Evolutionary conservation across 768 basidiomycete species (phyloP).

Genomic region (Terana coerulea): DNA sequence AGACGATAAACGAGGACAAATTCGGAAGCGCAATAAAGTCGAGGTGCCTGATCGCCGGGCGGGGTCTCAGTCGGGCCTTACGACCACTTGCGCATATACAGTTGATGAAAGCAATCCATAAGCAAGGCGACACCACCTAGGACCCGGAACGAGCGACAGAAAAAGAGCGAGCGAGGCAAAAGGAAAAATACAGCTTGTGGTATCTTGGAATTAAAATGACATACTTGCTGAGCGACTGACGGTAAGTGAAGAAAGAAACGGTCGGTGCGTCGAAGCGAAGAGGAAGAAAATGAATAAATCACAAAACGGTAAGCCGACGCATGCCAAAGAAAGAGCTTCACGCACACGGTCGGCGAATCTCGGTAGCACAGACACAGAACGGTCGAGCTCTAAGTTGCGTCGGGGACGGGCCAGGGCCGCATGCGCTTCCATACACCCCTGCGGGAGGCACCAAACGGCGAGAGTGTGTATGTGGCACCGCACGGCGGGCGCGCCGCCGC

Average conservation of each 20-base stretch:
- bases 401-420: neutral
- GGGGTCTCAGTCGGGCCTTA: too few species aligned
- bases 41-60: too few species aligned
- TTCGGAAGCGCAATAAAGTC: too few species aligned
- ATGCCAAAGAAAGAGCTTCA: neutral
- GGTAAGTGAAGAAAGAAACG: neutral
- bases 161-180: neutral
- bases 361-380: neutral
- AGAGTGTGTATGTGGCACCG: conserved; percentile 3
- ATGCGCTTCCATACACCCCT: conserved; percentile 4
- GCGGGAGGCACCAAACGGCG: conserved; percentile 6
- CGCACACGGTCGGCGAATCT: neutral
- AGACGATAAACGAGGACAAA: too few species aligned
- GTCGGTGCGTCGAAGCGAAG: neutral
- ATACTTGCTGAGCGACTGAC: neutral
- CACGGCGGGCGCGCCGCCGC: neutral
- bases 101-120: too few species aligned
- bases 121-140: too few species aligned
- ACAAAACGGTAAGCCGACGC: neutral
- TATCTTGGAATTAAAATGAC: neutral
- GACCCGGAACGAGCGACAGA: too few species aligned
- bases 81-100: too few species aligned
- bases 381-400: neutral
- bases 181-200: neutral
- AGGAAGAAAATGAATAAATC: neutral